These are phyloP conservation scores for Nitzschia inconspicua DNA, from an alignment of 108 stramenopile species.

Conservation along the genomic window DNA sequence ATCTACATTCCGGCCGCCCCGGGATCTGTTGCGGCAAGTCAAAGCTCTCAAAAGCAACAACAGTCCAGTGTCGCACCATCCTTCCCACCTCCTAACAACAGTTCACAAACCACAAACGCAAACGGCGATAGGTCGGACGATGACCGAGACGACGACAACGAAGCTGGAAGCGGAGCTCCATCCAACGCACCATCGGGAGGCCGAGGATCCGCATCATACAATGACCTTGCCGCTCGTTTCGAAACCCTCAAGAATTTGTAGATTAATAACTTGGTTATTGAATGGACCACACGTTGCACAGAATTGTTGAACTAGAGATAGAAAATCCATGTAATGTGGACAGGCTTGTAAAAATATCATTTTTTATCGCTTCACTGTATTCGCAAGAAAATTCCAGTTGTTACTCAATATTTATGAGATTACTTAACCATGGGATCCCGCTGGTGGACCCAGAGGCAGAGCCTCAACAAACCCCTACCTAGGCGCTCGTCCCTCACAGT, in stretches of 20 bases:
- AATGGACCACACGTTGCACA: too few relatives aligned
- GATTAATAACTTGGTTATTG: too few relatives aligned
- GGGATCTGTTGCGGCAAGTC: background rate
- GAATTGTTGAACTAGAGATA: too few relatives aligned
- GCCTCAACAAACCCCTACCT: too few relatives aligned
- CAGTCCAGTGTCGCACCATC: constrained; percentile 8
- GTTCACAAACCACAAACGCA: background rate
- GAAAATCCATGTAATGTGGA: too few relatives aligned
- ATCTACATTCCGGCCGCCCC: constrained; percentile 59
- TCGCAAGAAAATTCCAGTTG: too few relatives aligned
- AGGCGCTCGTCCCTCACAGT: too few relatives aligned
- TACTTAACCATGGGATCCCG: too few relatives aligned
- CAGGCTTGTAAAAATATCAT: too few relatives aligned
- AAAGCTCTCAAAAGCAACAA: background rate
- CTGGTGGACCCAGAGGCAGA: too few relatives aligned
- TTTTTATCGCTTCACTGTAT: too few relatives aligned
- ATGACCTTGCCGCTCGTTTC: constrained; percentile 77
- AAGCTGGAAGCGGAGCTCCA: constrained; percentile 9
- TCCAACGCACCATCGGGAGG: constrained; percentile 9
- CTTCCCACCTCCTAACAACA: constrained; percentile 9
- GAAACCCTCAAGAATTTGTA: constrained; percentile 54
- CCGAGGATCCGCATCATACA: constrained; percentile 30
- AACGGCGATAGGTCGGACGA: constrained; percentile 14
- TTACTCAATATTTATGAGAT: too few relatives aligned
- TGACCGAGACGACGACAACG: constrained; percentile 22